Evolutionary conservation across 139 green algal species (phyloP).

Genomic region (Zygnema cylindricum): DNA sequence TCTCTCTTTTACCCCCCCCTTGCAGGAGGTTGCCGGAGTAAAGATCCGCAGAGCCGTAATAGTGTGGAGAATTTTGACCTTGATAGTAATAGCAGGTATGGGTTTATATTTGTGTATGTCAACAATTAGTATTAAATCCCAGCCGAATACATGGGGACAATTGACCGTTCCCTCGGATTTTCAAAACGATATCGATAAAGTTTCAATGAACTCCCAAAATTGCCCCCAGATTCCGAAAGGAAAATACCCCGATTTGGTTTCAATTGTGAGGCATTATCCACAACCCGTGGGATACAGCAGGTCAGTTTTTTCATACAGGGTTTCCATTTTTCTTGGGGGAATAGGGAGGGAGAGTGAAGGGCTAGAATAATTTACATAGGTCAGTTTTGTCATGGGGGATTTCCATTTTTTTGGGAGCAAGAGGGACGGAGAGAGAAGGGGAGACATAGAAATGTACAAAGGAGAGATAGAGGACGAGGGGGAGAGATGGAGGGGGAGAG

Average conservation of each 20-base stretch:
- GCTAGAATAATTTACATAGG: not conserved
- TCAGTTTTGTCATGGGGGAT: not conserved
- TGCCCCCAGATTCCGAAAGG: not conserved
- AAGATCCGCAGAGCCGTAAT: not conserved
- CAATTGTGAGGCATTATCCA: not conserved
- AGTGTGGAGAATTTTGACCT: not conserved
- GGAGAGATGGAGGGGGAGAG: too few species aligned
- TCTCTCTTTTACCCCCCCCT: not conserved
- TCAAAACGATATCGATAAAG: not conserved
- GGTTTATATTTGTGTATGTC: slow-evolving; percentile 24
- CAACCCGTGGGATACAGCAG: not conserved
- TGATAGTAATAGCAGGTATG: not conserved
- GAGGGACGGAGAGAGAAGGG: too few species aligned
- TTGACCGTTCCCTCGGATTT: not conserved
- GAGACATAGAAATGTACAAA: too few species aligned
- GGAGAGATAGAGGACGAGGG: too few species aligned
- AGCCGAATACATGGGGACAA: not conserved
- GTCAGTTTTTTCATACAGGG: not conserved
- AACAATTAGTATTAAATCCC: not conserved
- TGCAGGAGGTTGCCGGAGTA: not conserved
- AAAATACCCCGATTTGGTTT: not conserved
- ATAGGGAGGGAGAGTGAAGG: too few species aligned
- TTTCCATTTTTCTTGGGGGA: not conserved
- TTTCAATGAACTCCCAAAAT: not conserved
- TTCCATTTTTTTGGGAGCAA: not conserved